A percentile compares a stretch with the other conserved stretches of the same genome.
phyloP scores from a whole-genome alignment of 805 yeast species.

The Barnettozyma vustinii region DNA sequence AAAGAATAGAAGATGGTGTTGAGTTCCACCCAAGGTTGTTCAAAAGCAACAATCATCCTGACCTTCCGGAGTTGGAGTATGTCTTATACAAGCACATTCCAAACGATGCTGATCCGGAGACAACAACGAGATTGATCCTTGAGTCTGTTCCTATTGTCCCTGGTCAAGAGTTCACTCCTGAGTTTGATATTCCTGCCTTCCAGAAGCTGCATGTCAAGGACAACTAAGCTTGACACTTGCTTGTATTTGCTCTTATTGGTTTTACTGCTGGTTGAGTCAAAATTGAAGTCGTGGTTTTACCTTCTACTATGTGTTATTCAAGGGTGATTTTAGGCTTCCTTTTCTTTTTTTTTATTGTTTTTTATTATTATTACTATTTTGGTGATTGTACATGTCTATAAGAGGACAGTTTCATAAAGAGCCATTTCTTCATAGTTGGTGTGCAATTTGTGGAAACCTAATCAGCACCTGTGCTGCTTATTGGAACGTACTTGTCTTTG shows the following conservation, averaged over 20 bases:
- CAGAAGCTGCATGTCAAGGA: slow-evolving; percentile 35
- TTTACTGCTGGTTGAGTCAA: not conserved
- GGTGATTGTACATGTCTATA: not conserved
- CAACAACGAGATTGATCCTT: slow-evolving; percentile 50
- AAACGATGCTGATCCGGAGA: slow-evolving; percentile 42
- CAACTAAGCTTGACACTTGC: not conserved
- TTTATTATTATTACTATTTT: not conserved
- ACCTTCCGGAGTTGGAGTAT: slow-evolving; percentile 48
- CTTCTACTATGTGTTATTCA: not conserved
- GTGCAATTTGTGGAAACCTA: not conserved
- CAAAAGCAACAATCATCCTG: slow-evolving; percentile 37
- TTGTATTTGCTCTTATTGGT: not conserved
- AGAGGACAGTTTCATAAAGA: not conserved
- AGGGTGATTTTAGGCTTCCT: not conserved
- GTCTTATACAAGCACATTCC: slow-evolving; percentile 61
- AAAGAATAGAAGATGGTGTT: slow-evolving; percentile 70
- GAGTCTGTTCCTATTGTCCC: slow-evolving; percentile 77
- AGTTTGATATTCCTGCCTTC: slow-evolving; percentile 65
- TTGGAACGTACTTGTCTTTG: slow-evolving; percentile 12
- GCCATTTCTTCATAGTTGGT: not conserved
- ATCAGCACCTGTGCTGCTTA: slow-evolving; percentile 3
- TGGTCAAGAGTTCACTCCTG: slow-evolving; percentile 63
- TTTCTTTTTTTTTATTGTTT: not conserved
- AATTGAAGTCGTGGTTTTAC: not conserved
- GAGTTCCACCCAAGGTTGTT: slow-evolving; percentile 81